Conservation (phyloP, 2,329 filamentous ascomycete species). For the Rhytidhysteron rufulum region DNA sequence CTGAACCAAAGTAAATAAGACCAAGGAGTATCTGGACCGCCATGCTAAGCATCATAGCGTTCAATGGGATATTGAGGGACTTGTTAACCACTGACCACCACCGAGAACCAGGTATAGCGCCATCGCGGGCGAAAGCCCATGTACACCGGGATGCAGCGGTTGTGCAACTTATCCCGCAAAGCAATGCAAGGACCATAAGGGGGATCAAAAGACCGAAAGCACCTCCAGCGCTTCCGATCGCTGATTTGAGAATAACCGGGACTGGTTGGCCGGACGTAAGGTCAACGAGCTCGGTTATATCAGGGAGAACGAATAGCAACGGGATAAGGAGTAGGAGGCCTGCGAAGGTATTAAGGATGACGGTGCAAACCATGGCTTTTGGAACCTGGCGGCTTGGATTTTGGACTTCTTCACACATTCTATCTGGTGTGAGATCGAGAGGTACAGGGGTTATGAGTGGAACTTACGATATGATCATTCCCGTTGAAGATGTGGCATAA, state of each 20-base stretch:
- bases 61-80: slow-evolving; percentile 62
- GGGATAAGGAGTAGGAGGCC: slow-evolving; percentile 67
- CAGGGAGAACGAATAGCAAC: slow-evolving; percentile 65
- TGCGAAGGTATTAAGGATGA: slow-evolving; percentile 63
- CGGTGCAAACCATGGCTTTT: slow-evolving; percentile 66
- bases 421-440: no score
- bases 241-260: slow-evolving; percentile 60
- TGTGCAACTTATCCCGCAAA: slow-evolving; percentile 67
- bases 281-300: slow-evolving; percentile 52
- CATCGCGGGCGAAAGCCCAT: slow-evolving; percentile 68
- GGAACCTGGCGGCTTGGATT: slow-evolving; percentile 65
- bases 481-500: slow-evolving; percentile 71
- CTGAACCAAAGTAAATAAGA: slow-evolving; percentile 66
- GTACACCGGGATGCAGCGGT: slow-evolving; percentile 65
- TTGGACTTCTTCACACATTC: slow-evolving; percentile 71
- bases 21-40: slow-evolving; percentile 60
- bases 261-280: slow-evolving; percentile 59
- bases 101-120: slow-evolving; percentile 61
- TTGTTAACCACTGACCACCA: slow-evolving; percentile 60
- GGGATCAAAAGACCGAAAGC: slow-evolving; percentile 62
- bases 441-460: slow-evolving; percentile 26
- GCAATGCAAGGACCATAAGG: slow-evolving; percentile 61
- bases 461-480: slow-evolving; percentile 73
- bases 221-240: slow-evolving; percentile 58
- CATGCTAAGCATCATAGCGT: slow-evolving; percentile 71